These are phyloP conservation scores for Paramecium primaurelia DNA, from an alignment of 73 alveolate species.

Conservation along the genomic window DNA sequence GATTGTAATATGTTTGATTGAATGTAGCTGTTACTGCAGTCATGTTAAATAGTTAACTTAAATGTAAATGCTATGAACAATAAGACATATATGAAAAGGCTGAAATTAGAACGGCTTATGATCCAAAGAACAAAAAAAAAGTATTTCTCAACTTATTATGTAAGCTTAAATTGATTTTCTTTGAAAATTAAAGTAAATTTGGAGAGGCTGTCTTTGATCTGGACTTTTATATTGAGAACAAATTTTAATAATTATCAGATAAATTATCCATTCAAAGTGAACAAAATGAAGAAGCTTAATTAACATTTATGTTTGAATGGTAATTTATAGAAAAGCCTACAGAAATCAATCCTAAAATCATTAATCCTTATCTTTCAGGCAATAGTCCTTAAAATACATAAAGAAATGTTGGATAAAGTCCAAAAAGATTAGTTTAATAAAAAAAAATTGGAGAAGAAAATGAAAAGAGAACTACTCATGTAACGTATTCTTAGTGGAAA, in stretches of 20 bases:
- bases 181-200: neutral
- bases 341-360: neutral
- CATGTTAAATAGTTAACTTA: neutral
- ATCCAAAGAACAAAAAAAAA: neutral
- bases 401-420: neutral
- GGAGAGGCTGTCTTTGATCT: neutral
- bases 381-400: neutral
- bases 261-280: neutral
- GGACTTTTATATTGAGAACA: neutral
- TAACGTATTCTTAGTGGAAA: neutral
- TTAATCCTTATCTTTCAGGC: neutral
- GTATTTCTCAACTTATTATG: neutral
- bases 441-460: neutral
- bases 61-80: neutral
- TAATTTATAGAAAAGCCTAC: neutral
- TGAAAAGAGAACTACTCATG: neutral
- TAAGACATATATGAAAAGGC: neutral
- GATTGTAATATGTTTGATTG: neutral
- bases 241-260: neutral
- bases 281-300: neutral
- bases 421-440: neutral
- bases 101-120: neutral
- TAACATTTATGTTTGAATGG: neutral
- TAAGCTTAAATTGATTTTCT: neutral
- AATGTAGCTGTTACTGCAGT: neutral